Evolutionary conservation across 768 basidiomycete genomes (phyloP), one percentile per base, ranked within the genome.

Genomic region (Auricularia sp.): DNA sequence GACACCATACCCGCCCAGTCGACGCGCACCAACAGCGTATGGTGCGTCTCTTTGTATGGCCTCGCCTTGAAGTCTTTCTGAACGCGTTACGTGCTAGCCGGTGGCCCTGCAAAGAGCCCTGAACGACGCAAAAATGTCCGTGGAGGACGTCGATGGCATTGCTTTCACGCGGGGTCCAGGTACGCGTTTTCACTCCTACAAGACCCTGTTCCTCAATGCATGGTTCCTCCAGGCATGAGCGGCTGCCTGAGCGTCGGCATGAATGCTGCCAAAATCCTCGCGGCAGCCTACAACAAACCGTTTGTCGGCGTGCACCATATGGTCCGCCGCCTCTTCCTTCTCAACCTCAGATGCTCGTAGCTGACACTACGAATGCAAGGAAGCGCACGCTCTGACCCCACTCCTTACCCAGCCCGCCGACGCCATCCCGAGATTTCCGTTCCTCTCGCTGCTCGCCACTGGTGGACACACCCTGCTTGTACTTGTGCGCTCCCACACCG

Each of bases 391-490:
- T 0, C 78, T 95, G 0, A 95, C 92, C 0, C 81, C 89, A 0
- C 74, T 91, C 33, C 80, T 96, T 14, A 92, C 94, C 0, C 76
- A 81, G 33, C 66, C 74, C 3, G 73, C 75, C 24, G 54, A 69
- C 0, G 65, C 70, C 63, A 78, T 71, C 75, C 93, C 73, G 63
- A 70, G 62, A 29, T 98, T 89, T 73, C 96, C 96, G 0, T 98
- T 95, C 77, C 81, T 98, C 42, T 88, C 90, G 0, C 79, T 98
- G 13, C 81, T 98, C 18, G 80, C 96, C 61, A 95, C 94, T 0
- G 96, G 96, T n/a, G 95, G 95, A 2, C 96, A 98, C 73, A 94
- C 95, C 0, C 79, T 98, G 45, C 81, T 98, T 44, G 80, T 97
- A 1, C 85, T 96, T 11, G 91, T 87, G 1, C 78, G 73, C 0